Base-by-base conservation (phyloP, 805 yeast genomes). In the Brettanomyces sp. region DNA sequence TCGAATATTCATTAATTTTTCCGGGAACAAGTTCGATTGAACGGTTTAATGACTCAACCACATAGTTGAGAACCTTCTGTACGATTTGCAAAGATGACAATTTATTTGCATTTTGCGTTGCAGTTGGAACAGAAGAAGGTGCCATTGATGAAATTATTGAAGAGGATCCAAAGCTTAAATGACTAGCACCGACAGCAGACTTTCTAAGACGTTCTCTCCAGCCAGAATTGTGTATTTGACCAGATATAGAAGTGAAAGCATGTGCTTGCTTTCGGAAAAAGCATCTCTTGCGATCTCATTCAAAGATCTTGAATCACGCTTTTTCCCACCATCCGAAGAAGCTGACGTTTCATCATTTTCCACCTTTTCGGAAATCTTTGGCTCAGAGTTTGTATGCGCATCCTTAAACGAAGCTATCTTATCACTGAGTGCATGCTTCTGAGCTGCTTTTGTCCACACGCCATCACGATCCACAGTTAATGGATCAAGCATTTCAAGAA, bases 1-100 rank as follows among this genome's bases (percentile, higher is more conserved):
- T 64, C 0, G 87, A 74, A 55, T 80, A 76, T 40, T 74, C 80
- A 5, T 82, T 73, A 2, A 85, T 69, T 47, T 74, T 79, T 25
- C 67, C 66, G 1, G 91, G 86, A 0, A 80, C 72, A 36, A 87
- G 67, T 58, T 88, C 96, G 55, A 86, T 72, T 3, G 83, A 70
- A 57, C 96, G 71, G 2, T 90, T 82, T 4, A 88, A 69, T 1
- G 90, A 74, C 63, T 89, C 97, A 34, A 87, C 82, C 6, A 82
- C 74, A 14, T 85, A 76, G 52, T 80, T 81, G 37, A 88, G 66
- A 47, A 86, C 74, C 3, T 70, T 66, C 52, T 86, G 90, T 2
- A 85, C 79, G 24, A 70, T 65, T 13, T 64, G 54, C 5, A 82
- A 58, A 30, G 70, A 52, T 18, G 21, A 35, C 35, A 28, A 18